Evolutionary conservation across 495 filamentous ascomycete genomes (phyloP).

Genomic region (Aspergillus incahuasiensis): DNA sequence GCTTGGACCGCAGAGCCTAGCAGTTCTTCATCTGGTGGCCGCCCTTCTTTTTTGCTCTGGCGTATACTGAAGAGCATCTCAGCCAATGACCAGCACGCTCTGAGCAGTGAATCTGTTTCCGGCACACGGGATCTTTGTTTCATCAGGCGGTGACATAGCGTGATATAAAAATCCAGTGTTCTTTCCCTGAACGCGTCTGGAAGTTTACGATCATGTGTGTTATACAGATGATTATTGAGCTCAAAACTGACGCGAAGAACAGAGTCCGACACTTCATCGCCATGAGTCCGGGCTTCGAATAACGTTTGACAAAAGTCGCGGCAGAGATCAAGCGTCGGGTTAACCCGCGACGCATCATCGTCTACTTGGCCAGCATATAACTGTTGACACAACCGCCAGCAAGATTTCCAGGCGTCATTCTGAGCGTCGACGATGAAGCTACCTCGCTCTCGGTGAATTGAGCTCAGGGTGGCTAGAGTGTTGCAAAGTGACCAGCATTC

Average conservation of each 20-base stretch:
- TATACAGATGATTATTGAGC: conserved; percentile 91
- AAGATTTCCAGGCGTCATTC: conserved; percentile 88
- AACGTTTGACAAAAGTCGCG: conserved; percentile 87
- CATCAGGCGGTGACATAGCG: conserved; percentile 87
- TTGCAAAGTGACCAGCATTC: conserved; percentile 96
- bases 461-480: conserved; percentile 79
- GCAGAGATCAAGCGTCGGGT: conserved; percentile 77
- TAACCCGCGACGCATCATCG: conserved; percentile 64
- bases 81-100: conserved; percentile 84
- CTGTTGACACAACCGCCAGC: conserved; percentile 85
- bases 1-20: conserved; percentile 83
- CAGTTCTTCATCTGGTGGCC: conserved; percentile 71
- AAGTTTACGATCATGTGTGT: conserved; percentile 78
- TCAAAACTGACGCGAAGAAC: conserved; percentile 89
- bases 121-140: conserved; percentile 75
- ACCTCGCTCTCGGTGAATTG: conserved; percentile 73
- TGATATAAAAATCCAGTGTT: conserved; percentile 91
- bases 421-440: conserved; percentile 62
- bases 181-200: conserved; percentile 86
- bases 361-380: conserved; percentile 78
- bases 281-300: conserved; percentile 74
- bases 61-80: conserved; percentile 93
- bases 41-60: conserved; percentile 72
- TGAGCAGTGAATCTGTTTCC: conserved; percentile 74
- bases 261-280: conserved; percentile 74